Conservation (phyloP, 164 flowering plant species). For the Tetracentron sinense region DNA sequence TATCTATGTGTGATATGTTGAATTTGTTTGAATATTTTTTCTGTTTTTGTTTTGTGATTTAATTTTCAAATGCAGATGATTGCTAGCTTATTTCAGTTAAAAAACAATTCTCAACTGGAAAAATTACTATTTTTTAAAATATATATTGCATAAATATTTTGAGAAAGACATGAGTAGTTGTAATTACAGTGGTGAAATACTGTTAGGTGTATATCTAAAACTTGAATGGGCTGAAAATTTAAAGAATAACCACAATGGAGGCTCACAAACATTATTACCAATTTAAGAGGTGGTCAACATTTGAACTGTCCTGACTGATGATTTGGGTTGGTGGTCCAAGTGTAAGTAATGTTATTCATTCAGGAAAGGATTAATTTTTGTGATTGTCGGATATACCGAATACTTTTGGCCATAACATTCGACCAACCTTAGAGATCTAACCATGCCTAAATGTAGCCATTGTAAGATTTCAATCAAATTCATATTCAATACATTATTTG, state of each 20-base stretch:
- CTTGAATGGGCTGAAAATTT: neutral
- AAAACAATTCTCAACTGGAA: too few species aligned
- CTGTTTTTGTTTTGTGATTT: neutral
- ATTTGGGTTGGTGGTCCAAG: slow-evolving; percentile 26
- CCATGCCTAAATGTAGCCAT: too few species aligned
- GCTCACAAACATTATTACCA: too few species aligned
- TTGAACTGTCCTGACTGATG: slow-evolving; percentile 18
- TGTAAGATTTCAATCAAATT: too few species aligned
- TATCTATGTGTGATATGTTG: neutral
- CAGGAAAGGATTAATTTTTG: neutral
- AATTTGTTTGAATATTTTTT: neutral
- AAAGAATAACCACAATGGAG: neutral
- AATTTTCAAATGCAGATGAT: neutral
- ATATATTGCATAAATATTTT: too few species aligned
- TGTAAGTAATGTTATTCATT: too few species aligned
- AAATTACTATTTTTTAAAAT: too few species aligned
- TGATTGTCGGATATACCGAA: neutral
- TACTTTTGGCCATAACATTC: neutral
- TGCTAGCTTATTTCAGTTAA: neutral
- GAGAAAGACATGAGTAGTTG: neutral
- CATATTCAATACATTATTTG: too few species aligned
- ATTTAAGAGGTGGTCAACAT: slow-evolving; percentile 30
- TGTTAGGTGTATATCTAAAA: neutral
- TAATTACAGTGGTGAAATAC: neutral
- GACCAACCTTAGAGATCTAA: too few species aligned